Conservation (phyloP, 2,329 filamentous ascomycete species). For the Hypoxylon sp. region DNA sequence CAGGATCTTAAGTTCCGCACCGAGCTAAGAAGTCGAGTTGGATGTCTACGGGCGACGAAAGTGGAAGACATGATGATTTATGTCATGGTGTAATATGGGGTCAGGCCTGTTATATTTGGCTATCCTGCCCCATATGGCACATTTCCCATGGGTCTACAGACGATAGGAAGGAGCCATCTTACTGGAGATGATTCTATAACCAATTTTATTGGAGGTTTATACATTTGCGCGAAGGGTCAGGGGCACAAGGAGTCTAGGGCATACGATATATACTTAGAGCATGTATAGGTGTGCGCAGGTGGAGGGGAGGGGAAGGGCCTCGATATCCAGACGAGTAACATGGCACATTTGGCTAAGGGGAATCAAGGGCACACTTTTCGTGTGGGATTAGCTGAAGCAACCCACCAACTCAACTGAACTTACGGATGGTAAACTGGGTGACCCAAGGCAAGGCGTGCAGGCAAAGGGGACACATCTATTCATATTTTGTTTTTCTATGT, state of each 20-base stretch:
- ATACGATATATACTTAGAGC: conserved; percentile 46
- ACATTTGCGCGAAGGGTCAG: conserved; percentile 26
- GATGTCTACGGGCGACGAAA: conserved; percentile 16
- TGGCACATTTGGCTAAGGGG: too few relatives aligned
- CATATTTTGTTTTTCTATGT: conserved; percentile 31
- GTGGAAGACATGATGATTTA: conserved; percentile 15
- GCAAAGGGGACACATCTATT: conserved; percentile 11
- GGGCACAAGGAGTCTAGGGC: conserved; percentile 36
- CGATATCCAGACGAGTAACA: conserved; percentile 38
- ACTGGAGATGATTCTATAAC: conserved; percentile 22
- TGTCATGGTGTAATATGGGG: conserved; percentile 14
- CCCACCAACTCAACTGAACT: too few relatives aligned
- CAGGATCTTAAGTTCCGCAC: conserved; percentile 8
- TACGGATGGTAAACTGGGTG: conserved; percentile 26
- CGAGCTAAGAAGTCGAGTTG: conserved; percentile 13
- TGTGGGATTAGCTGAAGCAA: too few relatives aligned
- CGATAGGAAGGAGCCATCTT: conserved; percentile 23
- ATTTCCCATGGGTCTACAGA: conserved; percentile 26
- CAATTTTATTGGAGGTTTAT: conserved; percentile 39
- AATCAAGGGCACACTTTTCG: conserved; percentile 27
- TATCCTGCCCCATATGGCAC: conserved; percentile 22
- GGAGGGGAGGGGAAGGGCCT: conserved; percentile 40
- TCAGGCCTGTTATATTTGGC: conserved; percentile 26
- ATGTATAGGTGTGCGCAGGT: too few relatives aligned
- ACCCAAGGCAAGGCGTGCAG: conserved; percentile 31